Conservation (phyloP, 169 alveolate genomes). For the Cystoisospora suis region DNA sequence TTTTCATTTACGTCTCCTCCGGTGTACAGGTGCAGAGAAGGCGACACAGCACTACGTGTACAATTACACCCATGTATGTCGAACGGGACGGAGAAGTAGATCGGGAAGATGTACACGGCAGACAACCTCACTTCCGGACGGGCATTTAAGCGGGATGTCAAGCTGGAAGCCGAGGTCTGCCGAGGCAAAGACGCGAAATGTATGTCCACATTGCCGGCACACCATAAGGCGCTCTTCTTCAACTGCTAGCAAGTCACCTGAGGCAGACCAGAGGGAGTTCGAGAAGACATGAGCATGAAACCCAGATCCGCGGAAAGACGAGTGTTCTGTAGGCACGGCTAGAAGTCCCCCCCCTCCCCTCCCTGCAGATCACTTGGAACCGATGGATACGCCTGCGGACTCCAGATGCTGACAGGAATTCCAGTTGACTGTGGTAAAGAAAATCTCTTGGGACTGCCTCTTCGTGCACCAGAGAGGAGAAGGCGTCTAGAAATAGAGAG, state of each 20-base stretch:
- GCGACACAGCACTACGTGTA: neutral
- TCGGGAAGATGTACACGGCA: neutral
- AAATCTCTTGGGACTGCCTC: too few species aligned
- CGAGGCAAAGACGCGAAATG: constrained; percentile 1
- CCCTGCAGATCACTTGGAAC: too few species aligned
- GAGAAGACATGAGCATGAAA: neutral
- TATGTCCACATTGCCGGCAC: constrained; percentile 2
- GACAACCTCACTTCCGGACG: neutral
- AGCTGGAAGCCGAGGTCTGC: constrained; percentile 1
- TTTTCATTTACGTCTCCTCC: too few species aligned
- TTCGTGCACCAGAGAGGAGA: neutral
- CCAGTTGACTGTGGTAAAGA: too few species aligned
- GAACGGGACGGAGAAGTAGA: neutral
- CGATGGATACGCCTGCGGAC: too few species aligned
- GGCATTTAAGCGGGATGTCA: neutral
- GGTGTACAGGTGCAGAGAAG: too few species aligned
- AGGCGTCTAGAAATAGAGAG: neutral
- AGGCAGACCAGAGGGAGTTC: neutral
- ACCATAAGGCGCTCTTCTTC: neutral
- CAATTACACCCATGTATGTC: neutral
- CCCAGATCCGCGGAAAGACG: neutral
- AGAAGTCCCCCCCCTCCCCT: too few species aligned
- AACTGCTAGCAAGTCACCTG: neutral
- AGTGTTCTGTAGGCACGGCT: too few species aligned
- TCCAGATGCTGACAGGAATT: too few species aligned